Conservation (phyloP, 2,329 filamentous ascomycete species). For the Neofusicoccum cordaticola region DNA sequence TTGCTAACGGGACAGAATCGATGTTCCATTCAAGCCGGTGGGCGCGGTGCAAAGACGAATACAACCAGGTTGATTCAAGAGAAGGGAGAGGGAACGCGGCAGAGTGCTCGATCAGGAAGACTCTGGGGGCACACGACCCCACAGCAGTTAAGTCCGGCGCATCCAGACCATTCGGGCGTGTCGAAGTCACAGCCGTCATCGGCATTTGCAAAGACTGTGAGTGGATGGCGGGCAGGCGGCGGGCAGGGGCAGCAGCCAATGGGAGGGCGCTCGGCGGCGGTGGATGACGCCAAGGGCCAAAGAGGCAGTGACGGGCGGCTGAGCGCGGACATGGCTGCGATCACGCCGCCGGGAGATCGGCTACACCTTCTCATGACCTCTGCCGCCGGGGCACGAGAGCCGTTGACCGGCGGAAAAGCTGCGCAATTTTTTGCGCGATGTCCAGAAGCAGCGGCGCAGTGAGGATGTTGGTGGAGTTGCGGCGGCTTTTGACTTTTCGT, state of each 20-base stretch:
- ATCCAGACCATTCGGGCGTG: not conserved
- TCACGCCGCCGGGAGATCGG: conserved; percentile 7
- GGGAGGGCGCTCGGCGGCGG: not conserved
- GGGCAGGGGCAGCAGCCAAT: not conserved
- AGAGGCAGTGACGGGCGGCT: not conserved
- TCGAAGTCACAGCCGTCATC: not conserved
- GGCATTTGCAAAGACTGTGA: not conserved
- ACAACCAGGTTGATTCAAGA: not conserved
- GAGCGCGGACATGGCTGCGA: not conserved
- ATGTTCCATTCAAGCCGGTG: not conserved
- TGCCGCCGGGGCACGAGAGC: no score
- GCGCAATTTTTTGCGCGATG: not conserved
- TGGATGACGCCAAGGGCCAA: not conserved
- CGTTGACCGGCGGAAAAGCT: not conserved
- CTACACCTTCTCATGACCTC: not conserved
- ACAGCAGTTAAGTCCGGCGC: not conserved
- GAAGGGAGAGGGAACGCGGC: not conserved
- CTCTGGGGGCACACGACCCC: conserved; percentile 10
- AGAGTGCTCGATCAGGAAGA: not conserved
- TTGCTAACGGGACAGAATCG: not conserved
- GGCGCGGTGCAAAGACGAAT: not conserved
- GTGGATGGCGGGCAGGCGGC: not conserved
- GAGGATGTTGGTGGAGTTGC: not conserved
- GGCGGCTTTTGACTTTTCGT: not conserved
- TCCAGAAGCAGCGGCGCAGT: not conserved